These are phyloP conservation scores for Diaporthe longicolla DNA, from an alignment of 2,329 filamentous ascomycete genomes.

Conservation along the genomic window DNA sequence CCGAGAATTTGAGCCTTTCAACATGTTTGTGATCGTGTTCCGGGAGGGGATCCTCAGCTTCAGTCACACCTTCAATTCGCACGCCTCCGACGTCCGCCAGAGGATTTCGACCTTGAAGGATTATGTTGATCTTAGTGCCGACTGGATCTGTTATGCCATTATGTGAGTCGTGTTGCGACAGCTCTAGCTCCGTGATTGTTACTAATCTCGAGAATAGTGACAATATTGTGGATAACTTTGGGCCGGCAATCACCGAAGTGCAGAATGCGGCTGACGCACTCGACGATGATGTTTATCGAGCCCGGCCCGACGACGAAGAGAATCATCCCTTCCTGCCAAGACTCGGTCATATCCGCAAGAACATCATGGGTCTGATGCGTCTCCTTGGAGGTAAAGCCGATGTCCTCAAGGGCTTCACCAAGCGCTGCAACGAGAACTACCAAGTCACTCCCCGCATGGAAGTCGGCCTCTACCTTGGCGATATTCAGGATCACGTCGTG, in stretches of 20 bases:
- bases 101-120: constrained; percentile 94
- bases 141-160: constrained; percentile 99
- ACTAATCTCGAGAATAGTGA: constrained; percentile 68
- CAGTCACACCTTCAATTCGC: constrained; percentile 89
- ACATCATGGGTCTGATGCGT: constrained; percentile 92
- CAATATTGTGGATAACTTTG: constrained; percentile 97
- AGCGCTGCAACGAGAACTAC: constrained; percentile 98
- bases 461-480: constrained; percentile 94
- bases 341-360: constrained; percentile 93
- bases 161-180: constrained; percentile 73
- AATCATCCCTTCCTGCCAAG: constrained; percentile 82
- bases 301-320: constrained; percentile 86
- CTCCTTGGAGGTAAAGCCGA: constrained; percentile 98
- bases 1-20: constrained; percentile 92
- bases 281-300: constrained; percentile 95
- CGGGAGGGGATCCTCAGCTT: constrained; percentile 95
- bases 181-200: background rate
- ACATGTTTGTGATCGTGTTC: constrained; percentile 97
- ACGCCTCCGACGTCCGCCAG: constrained; percentile 90
- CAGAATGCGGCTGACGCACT: constrained; percentile 93
- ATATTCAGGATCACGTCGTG: constrained; percentile 99
- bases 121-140: constrained; percentile 92
- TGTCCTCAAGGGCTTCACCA: constrained; percentile 96
- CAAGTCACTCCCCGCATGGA: constrained; percentile 95
- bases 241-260: constrained; percentile 87